phyloP scores from a whole-genome alignment of 495 filamentous ascomycete genomes.

The Daldinia concentrica region DNA sequence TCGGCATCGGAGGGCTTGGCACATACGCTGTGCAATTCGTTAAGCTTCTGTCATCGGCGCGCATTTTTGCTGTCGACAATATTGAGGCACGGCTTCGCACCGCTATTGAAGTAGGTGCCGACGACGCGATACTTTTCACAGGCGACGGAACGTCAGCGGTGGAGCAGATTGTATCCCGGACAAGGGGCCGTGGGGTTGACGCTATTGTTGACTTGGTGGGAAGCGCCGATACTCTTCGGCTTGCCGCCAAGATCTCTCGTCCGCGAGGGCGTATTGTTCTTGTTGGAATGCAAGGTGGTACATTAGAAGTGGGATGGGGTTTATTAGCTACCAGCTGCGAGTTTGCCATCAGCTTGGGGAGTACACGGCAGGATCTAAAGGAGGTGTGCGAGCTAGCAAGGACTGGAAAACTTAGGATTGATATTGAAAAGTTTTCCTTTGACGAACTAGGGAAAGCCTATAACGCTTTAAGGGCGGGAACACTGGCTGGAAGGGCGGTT shows the following conservation, averaged over 20 bases:
- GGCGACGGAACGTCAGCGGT: not conserved
- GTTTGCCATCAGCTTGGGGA: constrained; percentile 26
- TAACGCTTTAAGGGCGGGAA: constrained; percentile 15
- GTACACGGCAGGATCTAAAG: constrained; percentile 24
- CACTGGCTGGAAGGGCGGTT: constrained; percentile 16
- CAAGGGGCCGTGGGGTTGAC: not conserved
- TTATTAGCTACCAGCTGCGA: constrained; percentile 24
- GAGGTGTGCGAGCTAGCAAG: constrained; percentile 26
- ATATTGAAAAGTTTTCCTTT: constrained; percentile 19
- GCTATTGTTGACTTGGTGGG: not conserved
- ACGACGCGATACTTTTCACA: constrained; percentile 70
- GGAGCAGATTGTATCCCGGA: not conserved
- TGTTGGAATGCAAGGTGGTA: constrained; percentile 25
- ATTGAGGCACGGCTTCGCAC: constrained; percentile 2
- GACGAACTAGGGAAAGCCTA: constrained; percentile 18
- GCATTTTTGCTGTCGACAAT: constrained; percentile 20
- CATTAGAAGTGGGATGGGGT: constrained; percentile 24
- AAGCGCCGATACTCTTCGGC: constrained; percentile 4
- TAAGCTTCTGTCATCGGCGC: constrained; percentile 23
- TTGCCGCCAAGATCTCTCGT: constrained; percentile 18
- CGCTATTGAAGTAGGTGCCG: constrained; percentile 39
- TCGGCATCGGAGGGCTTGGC: constrained; percentile 25
- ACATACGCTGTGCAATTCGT: constrained; percentile 24
- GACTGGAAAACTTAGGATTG: constrained; percentile 18
- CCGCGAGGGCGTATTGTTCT: constrained; percentile 25